Percentiles rank a stretch among this genome's conserved stretches.
phyloP scores from a whole-genome alignment of 2,329 filamentous ascomycete species.

The Talaromyces pinophilus region DNA sequence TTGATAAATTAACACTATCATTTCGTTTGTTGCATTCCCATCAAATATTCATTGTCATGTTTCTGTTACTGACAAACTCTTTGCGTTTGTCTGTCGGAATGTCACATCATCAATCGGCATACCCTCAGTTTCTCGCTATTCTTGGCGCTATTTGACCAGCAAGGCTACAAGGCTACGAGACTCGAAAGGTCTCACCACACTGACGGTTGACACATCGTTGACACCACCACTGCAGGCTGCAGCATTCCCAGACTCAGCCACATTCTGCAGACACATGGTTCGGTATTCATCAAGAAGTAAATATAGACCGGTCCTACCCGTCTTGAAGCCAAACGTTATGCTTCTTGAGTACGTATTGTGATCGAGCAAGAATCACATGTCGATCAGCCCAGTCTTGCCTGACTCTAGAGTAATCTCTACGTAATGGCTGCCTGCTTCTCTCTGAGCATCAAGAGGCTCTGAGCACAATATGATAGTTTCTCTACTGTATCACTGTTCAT shows the following conservation, averaged over 20 bases:
- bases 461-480: neutral
- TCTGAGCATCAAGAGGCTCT: neutral
- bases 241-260: constrained; percentile 4
- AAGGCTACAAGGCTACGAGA: neutral
- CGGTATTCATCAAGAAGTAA: neutral
- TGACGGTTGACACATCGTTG: neutral
- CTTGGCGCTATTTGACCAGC: constrained; percentile 3
- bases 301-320: neutral
- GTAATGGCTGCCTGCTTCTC: neutral
- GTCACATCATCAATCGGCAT: neutral
- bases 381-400: neutral
- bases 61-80: neutral
- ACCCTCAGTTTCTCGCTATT: constrained; percentile 3
- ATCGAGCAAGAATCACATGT: constrained; percentile 7
- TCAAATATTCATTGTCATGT: neutral
- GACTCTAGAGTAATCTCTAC: neutral
- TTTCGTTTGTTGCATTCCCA: neutral
- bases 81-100: neutral
- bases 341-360: too few relatives aligned
- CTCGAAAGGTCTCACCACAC: neutral
- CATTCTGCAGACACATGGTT: constrained; percentile 2
- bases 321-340: neutral
- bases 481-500: neutral
- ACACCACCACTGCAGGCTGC: neutral
- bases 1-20: neutral